These are phyloP conservation scores for Pseudogymnoascus sp. DNA, from an alignment of 2,329 filamentous ascomycete species.

Conservation along the genomic window DNA sequence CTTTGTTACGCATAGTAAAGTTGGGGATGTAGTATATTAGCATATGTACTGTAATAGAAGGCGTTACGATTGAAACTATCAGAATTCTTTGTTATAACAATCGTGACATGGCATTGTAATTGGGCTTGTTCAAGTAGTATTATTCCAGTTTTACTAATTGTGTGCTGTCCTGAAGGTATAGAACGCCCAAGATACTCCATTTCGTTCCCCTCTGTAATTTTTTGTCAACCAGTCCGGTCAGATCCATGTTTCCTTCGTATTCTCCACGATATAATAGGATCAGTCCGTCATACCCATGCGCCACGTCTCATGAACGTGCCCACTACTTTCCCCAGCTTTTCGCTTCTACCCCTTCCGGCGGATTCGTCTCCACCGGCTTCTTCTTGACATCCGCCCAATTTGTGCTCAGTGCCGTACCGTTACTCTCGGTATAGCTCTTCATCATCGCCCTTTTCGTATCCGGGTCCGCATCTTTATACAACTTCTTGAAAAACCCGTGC, in stretches of 20 bases:
- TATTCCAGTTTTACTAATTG: neutral
- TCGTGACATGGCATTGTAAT: neutral
- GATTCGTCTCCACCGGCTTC: slow-evolving; percentile 56
- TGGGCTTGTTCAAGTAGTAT: neutral
- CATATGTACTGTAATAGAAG: slow-evolving; percentile 6
- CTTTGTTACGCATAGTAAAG: slow-evolving; percentile 4
- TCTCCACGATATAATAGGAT: neutral
- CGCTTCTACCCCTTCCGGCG: neutral
- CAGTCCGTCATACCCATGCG: neutral
- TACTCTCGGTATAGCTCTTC: slow-evolving; percentile 93
- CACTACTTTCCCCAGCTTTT: neutral
- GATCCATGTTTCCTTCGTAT: neutral
- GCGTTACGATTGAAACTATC: neutral
- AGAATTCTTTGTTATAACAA: neutral
- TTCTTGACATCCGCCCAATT: slow-evolving; percentile 78
- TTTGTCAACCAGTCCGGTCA: neutral
- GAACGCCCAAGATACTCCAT: neutral
- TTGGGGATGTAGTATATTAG: slow-evolving; percentile 2
- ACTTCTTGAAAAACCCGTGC: slow-evolving; percentile 79
- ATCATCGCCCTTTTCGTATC: slow-evolving; percentile 91
- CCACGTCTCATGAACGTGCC: neutral
- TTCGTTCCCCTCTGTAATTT: neutral
- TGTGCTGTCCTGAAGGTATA: neutral
- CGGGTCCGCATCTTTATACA: slow-evolving; percentile 67
- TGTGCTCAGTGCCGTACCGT: slow-evolving; percentile 85